Evolutionary conservation across 352 stramenopile genomes (phyloP), one percentile per base, ranked within the genome.

Genomic region (Elongisporangium anandrum): DNA sequence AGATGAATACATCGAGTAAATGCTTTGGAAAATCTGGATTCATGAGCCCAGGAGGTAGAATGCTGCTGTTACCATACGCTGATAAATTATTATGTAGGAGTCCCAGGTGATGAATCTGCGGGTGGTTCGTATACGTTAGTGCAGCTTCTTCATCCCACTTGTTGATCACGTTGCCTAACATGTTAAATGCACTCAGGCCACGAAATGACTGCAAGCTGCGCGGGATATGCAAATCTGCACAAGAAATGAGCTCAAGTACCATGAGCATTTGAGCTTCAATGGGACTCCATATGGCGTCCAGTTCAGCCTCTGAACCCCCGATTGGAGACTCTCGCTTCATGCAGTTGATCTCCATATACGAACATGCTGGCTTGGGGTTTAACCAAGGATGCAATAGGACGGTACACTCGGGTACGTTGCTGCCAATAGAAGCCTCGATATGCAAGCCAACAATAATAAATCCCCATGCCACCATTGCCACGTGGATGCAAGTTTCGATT

Each of bases 221-320:
- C 1, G 66, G 59, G 21, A 75, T 57, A 0, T 50, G 52, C 5
- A 77, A 50, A 19, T 29, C 45, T 1, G 59, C 23, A 41, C 63
- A 77, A 17, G 74, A 63, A 12, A 57, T 55, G 24, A 75, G 56
- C n/a, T 63, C 41, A 3, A 77, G 47, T 13, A 68, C 49, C 1
- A 61, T 21, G 17, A 77, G 45, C 17, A 26, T 64, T 12, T 41
- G 49, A 9, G 58, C 50, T 7, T 72, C 66, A 19, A 77, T 10
- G 56, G 39, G 5, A 58, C 29, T 16, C 54, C 55, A 0, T 17
- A 45, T 0, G 50, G 60, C 7, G 16, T 63, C 1, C 13, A 23
- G 20, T 65, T 24, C 38, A 21, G 12, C 29, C 24, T 2, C 52
- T 34, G 4, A 34, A 58, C 1, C 23, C 16, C 21, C 53, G 52